Evolutionary conservation across 1,284 basidiomycete genomes (phyloP), one percentile per base, ranked within the genome.

Genomic region (Ceratobasidium sp.): DNA sequence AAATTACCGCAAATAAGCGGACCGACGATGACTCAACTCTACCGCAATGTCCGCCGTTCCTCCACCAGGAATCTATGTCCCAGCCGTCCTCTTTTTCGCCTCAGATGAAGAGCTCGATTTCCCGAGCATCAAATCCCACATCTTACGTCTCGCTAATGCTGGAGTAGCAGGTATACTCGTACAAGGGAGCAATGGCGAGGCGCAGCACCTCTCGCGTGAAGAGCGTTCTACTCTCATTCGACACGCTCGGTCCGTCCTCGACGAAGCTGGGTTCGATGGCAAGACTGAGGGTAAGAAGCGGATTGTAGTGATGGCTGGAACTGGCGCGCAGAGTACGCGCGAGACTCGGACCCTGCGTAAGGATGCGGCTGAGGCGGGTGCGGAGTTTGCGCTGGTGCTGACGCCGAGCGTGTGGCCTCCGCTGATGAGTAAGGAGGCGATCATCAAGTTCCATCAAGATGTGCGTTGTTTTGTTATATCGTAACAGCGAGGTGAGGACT

Each of bases 81-180:
- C 94, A 26, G 90, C 93, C 9, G 91, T 94, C 60, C 85, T 93
- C 6, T 93, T 93, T 84, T 91, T 93, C 83, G 87, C 89, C 58
- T 85, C 89, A 71, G 86, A 93, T 79, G 92, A 94, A 79, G 90
- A 93, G 42, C 84, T 94, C 26, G 92, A 94, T 80, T 83, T 79
- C 20, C 85, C 86, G 0, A 85, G 91, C 12, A 91, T 92, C 82
- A 86, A 90, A 81, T 84, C 89, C 0, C 93, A 94, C 81, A 85
- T 93, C 69, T 85, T 93, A n/a, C 87, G 92, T 12, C 89, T 94
- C 33, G 93, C 93, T 3, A 83, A 90, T 89, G 92, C 91, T 39
- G 91, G 92, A 0, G 89, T 94, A 2, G 91, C 91, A 0, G 93
- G 93, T 5, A 93, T 94, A 79, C 86, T 95, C 28, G 91, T 94